phyloP scores from a whole-genome alignment of 306 rosid genomes.

The Cercis canadensis region DNA sequence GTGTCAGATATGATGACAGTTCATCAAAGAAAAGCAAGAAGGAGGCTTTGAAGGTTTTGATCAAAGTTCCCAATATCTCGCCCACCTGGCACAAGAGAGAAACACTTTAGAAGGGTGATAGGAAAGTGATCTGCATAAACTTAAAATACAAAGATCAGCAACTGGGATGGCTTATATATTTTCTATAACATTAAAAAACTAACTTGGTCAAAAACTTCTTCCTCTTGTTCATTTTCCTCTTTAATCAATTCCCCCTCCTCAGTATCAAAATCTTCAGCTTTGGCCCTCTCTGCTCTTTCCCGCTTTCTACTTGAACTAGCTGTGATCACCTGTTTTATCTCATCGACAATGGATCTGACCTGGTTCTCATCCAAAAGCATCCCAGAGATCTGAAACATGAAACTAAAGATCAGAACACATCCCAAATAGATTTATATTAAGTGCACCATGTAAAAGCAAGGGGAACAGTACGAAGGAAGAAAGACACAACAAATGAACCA shows the following conservation, averaged over 20 bases:
- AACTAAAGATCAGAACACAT: slow-evolving; percentile 23
- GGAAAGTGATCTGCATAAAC: slow-evolving; percentile 15
- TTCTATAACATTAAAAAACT: slow-evolving; percentile 34
- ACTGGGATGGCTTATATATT: background rate
- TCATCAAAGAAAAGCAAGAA: slow-evolving; percentile 95
- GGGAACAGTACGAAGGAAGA: background rate
- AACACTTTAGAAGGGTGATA: slow-evolving; percentile 17
- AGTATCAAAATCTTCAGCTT: slow-evolving; percentile 97
- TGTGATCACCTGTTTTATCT: slow-evolving; percentile 90
- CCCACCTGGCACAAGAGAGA: slow-evolving; percentile 74
- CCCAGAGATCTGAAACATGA: slow-evolving; percentile 73
- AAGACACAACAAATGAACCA: too few relatives aligned
- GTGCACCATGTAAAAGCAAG: slow-evolving; percentile 11
- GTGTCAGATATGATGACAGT: slow-evolving; percentile 91
- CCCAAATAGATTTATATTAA: slow-evolving; percentile 5
- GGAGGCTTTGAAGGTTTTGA: slow-evolving; percentile 92
- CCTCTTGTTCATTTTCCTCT: slow-evolving; percentile 99
- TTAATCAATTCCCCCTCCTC: slow-evolving; percentile 90
- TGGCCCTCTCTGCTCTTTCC: slow-evolving; percentile 87
- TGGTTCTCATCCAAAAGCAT: slow-evolving; percentile 88
- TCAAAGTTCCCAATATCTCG: slow-evolving; percentile 96
- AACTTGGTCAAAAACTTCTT: slow-evolving; percentile 99
- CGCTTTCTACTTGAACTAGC: slow-evolving; percentile 92
- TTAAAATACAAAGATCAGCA: slow-evolving; percentile 3
- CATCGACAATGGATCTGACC: slow-evolving; percentile 83